Evolutionary conservation across 1,139 yeast genomes (phyloP), one percentile per base, ranked within the genome.

Genomic region (Lodderomyces oxycetoniae): DNA sequence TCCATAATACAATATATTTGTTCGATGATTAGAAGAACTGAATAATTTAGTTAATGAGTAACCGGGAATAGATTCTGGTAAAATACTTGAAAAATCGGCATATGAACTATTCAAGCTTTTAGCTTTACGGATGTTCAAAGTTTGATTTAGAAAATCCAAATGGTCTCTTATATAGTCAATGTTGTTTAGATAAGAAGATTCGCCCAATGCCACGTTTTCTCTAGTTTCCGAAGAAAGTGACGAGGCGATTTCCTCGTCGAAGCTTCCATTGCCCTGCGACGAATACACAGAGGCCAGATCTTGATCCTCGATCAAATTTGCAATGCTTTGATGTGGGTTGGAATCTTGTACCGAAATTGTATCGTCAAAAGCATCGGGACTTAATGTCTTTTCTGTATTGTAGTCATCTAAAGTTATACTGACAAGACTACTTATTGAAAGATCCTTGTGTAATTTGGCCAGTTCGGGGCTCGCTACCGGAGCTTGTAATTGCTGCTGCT

Each of bases 91-190:
- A 31, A 40, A 42, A 30, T 52, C 59, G 9, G 32, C 34, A 22
- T 33, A 37, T 22, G 34, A 27, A 16, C 39, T 31, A 15, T 39
- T 43, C 6, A 40, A 17, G 10, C 26, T 33, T 17, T 32, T 28
- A 17, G 36, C 33, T 7, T 35, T 31, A 20, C 25, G 25, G 9
- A 35, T 34, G 33, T 42, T 42, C 17, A 31, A 40, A 13, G 43
- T 39, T 35, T 50, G 54, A 24, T 43, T 46, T 26, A 60, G 44
- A 40, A 44, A 55, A 22, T 48, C 46, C 25, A 42, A 41, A 22
- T 58, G 59, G 33, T 52, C 52, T 22, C 50, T 35, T 13, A 46
- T 47, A 37, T 55, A 54, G 43, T 52, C 51, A 26, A 59, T 48
- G 41, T 57, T 55, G 31, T 49, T 55, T 19, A 59, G 45, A 39